Conservation (phyloP, 78 protist genomes). For the Speleostelium caveatum region DNA sequence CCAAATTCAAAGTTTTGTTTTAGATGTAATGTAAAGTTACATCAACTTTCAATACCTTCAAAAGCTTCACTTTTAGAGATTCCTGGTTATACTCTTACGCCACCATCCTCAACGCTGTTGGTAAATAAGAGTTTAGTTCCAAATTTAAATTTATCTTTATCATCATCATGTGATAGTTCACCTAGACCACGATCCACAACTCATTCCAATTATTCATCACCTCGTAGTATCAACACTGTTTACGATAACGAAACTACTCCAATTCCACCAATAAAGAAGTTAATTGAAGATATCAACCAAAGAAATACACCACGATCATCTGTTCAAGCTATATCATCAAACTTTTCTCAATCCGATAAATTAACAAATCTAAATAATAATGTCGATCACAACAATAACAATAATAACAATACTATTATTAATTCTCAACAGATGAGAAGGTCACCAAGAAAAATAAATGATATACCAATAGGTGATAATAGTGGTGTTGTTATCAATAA, state of each 20-base stretch:
- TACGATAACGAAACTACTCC: background rate
- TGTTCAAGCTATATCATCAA: no score
- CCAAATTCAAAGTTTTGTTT: conserved; percentile 58
- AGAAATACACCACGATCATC: background rate
- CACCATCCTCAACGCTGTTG: background rate
- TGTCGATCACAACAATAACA: background rate
- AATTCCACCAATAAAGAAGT: background rate
- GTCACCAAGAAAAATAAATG: no score
- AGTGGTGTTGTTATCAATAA: no score
- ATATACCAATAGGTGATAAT: no score
- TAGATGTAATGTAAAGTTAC: conserved; percentile 51
- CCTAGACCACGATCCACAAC: no score
- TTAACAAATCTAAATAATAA: background rate
- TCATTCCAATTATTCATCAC: background rate
- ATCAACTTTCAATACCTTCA: conserved; percentile 18
- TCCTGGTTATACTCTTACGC: conserved; percentile 11
- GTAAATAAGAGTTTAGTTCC: conserved; percentile 4
- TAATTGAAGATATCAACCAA: background rate
- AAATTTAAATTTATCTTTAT: no score
- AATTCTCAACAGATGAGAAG: no score
- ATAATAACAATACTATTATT: background rate
- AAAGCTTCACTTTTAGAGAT: conserved; percentile 30
- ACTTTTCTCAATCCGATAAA: no score
- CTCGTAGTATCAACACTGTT: background rate
- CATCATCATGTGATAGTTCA: no score